phyloP scores from a whole-genome alignment of 225 moss, liverwort and hornwort species.

The Rhytidiadelphus loreus region DNA sequence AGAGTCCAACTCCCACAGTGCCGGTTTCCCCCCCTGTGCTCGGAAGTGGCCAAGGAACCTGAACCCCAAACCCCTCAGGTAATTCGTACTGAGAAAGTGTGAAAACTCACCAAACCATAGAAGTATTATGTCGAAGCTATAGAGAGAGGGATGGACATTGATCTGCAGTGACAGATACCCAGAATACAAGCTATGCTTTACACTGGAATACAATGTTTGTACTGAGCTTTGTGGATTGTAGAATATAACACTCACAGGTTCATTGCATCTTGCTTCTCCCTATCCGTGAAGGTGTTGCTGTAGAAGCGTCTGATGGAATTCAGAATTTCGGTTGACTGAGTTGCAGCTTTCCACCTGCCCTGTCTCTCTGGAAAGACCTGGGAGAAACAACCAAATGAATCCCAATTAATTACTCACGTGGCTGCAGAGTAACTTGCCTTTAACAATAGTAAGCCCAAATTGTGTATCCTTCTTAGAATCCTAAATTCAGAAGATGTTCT shows the following conservation, averaged over 20 bases:
- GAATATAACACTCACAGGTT: conserved; percentile 59
- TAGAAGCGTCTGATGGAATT: conserved; percentile 89
- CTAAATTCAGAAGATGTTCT: background rate
- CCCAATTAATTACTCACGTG: background rate
- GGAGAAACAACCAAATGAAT: background rate
- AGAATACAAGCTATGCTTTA: background rate
- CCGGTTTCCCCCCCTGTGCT: conserved; percentile 71
- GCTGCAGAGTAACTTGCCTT: background rate
- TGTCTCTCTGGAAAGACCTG: conserved; percentile 89
- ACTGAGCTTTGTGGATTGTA: background rate
- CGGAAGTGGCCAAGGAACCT: conserved; percentile 90
- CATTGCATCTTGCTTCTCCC: conserved; percentile 94
- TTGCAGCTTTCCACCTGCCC: conserved; percentile 90
- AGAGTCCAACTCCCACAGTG: conserved; percentile 90
- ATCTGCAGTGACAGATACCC: background rate
- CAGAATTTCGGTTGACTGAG: conserved; percentile 75
- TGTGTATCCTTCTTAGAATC: background rate
- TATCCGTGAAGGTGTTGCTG: conserved; percentile 83
- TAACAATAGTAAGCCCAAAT: background rate
- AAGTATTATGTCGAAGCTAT: background rate
- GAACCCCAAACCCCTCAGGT: background rate
- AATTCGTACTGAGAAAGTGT: background rate
- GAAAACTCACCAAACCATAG: background rate
- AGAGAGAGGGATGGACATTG: background rate
- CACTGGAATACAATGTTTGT: background rate